Base-by-base conservation (phyloP, 495 filamentous ascomycete genomes). In the Rostrohypoxylon terebratum region DNA sequence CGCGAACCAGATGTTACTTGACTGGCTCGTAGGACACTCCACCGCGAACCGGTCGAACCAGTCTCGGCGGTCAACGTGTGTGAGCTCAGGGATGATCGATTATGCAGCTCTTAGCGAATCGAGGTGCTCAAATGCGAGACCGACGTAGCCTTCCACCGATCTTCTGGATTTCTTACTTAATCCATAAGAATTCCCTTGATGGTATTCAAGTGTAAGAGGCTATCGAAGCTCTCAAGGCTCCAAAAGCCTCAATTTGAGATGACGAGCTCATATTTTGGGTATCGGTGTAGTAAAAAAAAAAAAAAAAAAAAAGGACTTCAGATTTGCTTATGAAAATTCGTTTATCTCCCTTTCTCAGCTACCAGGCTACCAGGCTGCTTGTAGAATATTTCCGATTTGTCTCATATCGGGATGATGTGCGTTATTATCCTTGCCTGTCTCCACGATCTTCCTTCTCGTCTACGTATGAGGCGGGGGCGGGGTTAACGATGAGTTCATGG, bases 11-110 rank as follows among this genome's bases (percentile, higher is more conserved):
- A 50, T 51, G 63, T 48, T 62, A 40, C 55, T 70, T 10, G 47
- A 59, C 71, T 66, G 67, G 62, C 50, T 60, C 58, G 8, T 64
- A 38, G 14, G 3, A 38, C 34, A 65, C 71, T 63, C 71, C 71
- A 70, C 71, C 16, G 20, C 9, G 48, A 61, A 45, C 38, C 59
- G 23, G 64, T 59, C 54, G 57, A 68, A 53, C 75, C 75, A 76
- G 69, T 71, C 21, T 69, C 66, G 67, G 68, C 62, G 74, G 71
- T 76, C 74, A 76, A 78, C 74, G 76, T 76, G 70, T 74, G 76
- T 48, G 50, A 70, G 67, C 68, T 67, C 69, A 72, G 58, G 72
- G 67, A 75, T 75, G 61, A 67, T 71, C 63, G 63, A 73, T 66
- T 61, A 73, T 67, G 59, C 69, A 73, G 65, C 55, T 68, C 38